phyloP scores from a whole-genome alignment of 2,329 filamentous ascomycete genomes.

The Arthrinium phaeospermum region DNA sequence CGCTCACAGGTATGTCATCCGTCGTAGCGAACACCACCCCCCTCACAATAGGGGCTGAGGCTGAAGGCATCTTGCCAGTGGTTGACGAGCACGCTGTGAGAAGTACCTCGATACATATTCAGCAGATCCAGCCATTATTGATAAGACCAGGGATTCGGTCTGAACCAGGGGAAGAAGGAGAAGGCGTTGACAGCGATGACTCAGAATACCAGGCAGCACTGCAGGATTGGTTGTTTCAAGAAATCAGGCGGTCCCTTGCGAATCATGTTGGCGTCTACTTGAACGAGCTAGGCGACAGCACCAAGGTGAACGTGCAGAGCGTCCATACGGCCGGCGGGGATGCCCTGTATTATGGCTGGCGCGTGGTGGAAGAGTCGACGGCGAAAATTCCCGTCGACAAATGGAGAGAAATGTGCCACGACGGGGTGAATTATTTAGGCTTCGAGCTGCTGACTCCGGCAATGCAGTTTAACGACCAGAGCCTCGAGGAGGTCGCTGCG shows the following conservation, averaged over 20 bases:
- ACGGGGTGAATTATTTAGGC: background rate
- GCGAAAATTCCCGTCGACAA: background rate
- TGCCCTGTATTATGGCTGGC: background rate
- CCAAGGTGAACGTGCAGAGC: background rate
- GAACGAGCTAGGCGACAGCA: background rate
- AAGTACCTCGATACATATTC: background rate
- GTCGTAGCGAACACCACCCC: background rate
- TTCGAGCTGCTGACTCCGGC: constrained; percentile 11
- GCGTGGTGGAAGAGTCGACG: background rate
- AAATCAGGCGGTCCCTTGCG: background rate
- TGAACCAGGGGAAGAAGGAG: background rate
- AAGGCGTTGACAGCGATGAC: background rate
- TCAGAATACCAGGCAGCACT: background rate
- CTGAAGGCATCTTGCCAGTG: background rate
- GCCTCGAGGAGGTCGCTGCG: background rate
- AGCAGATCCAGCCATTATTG: background rate
- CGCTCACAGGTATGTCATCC: background rate
- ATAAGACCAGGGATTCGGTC: background rate
- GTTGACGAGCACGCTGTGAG: background rate
- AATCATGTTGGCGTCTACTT: background rate
- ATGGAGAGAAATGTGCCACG: too few species aligned
- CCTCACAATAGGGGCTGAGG: background rate
- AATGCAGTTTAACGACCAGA: background rate
- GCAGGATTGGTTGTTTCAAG: background rate
- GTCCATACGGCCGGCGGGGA: background rate